phyloP scores from a whole-genome alignment of 2,329 filamentous ascomycete species.

The Venturia nashicola region DNA sequence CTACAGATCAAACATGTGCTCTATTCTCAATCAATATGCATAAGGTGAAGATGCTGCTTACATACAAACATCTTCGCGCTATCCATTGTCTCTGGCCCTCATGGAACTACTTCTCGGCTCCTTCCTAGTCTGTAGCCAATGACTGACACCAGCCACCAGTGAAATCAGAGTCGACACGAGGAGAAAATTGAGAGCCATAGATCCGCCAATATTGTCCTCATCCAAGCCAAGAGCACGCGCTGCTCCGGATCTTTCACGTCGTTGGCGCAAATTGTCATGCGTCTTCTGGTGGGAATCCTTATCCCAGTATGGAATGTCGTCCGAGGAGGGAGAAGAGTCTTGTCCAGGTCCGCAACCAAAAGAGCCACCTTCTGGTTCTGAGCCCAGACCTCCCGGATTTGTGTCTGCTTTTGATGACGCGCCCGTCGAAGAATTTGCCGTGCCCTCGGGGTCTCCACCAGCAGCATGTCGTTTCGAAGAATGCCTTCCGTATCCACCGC shows the following conservation, averaged over 20 bases:
- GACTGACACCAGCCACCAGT: not conserved
- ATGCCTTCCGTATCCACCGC: constrained; percentile 64
- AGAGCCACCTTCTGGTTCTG: constrained; percentile 32
- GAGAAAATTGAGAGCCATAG: constrained; percentile 7
- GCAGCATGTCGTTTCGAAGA: constrained; percentile 8
- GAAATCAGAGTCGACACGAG: constrained; percentile 6
- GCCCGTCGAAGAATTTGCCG: constrained; percentile 12
- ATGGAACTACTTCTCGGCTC: not conserved
- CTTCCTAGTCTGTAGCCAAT: not conserved
- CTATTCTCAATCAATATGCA: not conserved
- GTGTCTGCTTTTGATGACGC: constrained; percentile 12
- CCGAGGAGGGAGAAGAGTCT: not conserved
- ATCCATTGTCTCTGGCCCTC: not conserved
- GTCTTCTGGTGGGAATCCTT: constrained; percentile 58
- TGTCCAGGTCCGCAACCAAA: constrained; percentile 13
- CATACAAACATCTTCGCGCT: not conserved
- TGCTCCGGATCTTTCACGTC: not conserved
- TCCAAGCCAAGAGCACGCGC: not conserved
- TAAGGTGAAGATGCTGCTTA: not conserved
- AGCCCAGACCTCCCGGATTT: constrained; percentile 43
- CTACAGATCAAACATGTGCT: not conserved
- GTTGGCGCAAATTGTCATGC: constrained; percentile 31
- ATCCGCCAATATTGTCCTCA: not conserved
- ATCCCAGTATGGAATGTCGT: constrained; percentile 69
- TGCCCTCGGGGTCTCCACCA: constrained; percentile 14